Evolutionary conservation across 345 rosid species (phyloP), one percentile per base, ranked within the genome.

Genomic region (Linum tenue): DNA sequence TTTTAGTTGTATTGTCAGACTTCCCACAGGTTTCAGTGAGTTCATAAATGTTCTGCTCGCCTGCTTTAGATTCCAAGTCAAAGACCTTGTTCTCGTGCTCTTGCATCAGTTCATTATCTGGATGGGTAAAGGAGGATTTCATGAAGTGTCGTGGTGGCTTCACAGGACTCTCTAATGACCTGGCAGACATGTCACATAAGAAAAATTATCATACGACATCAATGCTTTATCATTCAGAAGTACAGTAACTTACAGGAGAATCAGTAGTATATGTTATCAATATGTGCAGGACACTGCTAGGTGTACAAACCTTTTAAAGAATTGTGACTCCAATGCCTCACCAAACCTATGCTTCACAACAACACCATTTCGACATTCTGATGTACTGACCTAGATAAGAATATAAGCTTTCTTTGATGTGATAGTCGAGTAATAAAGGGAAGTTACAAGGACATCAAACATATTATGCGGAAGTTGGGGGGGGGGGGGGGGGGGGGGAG

Each of bases 301-400:
- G 31, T 22, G 31, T 22, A 22, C 81, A 64, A 77, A 94, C 99
- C 97, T 75, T 64, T 82, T 63, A 70, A 85, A 69, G 78, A 81
- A 81, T 67, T 79, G 85, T 1, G 96, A 94, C 64, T 81, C 80
- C 69, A 88, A 79, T 37, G 87, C 96, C 81, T 85, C 92, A 62
- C 95, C 99, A 79, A 84, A 83, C 75, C 79, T 87, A 72, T 86
- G 91, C 83, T 83, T 94, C 75, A 94, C 78, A 65, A 77, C 59
- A 61, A 87, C 71, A 75, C 99, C 96, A 74, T 76, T 87, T 71
- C 96, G 84, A 80, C 85, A 85, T 59, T 90, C 97, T 56, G 97
- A 94, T 75, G 97, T 76, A 80, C 84, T 94, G 40, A 84, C 85
- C 97, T 94, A 69, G 62, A 22, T 16, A 73, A 72, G 56, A 70